A percentile compares a stretch with the other conserved stretches of the same genome.
phyloP scores from a whole-genome alignment of 148 eudicot species.

The Arctostaphylos glauca region DNA sequence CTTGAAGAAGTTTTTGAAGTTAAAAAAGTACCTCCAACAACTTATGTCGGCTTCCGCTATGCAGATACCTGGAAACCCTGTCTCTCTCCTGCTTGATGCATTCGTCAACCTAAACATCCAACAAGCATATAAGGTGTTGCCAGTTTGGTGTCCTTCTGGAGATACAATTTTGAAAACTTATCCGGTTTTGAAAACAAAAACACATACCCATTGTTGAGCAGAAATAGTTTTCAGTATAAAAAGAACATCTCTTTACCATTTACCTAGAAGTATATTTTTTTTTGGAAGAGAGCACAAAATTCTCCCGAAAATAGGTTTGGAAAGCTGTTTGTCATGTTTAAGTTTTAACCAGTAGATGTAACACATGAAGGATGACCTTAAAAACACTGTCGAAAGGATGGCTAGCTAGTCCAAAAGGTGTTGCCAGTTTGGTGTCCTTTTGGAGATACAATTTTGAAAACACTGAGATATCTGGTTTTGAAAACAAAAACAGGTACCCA shows the following conservation, averaged over 20 bases:
- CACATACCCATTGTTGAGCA: not conserved
- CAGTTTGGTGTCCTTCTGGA: not conserved
- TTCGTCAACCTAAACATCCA: conserved; percentile 22
- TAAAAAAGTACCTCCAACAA: conserved; percentile 25
- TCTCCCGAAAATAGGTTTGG: not conserved
- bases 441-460: not conserved
- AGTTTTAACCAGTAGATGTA: not conserved
- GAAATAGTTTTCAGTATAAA: not conserved
- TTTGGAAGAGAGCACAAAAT: not conserved
- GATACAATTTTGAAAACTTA: not conserved
- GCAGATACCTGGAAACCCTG: conserved; percentile 20
- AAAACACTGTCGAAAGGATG: no score
- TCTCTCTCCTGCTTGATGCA: conserved; percentile 22
- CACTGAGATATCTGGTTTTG: no score
- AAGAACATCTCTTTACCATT: not conserved
- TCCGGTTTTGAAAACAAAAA: not conserved
- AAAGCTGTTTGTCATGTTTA: not conserved
- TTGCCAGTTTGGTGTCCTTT: not conserved
- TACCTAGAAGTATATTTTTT: not conserved
- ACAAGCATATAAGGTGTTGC: not conserved
- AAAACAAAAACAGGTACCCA: not conserved
- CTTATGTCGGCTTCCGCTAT: conserved; percentile 1
- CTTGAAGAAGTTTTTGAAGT: not conserved
- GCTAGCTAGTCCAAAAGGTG: not conserved
- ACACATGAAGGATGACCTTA: not conserved